Conservation (phyloP, 192 early-diverging fungal genomes). For the Cladochytrium replicatum region DNA sequence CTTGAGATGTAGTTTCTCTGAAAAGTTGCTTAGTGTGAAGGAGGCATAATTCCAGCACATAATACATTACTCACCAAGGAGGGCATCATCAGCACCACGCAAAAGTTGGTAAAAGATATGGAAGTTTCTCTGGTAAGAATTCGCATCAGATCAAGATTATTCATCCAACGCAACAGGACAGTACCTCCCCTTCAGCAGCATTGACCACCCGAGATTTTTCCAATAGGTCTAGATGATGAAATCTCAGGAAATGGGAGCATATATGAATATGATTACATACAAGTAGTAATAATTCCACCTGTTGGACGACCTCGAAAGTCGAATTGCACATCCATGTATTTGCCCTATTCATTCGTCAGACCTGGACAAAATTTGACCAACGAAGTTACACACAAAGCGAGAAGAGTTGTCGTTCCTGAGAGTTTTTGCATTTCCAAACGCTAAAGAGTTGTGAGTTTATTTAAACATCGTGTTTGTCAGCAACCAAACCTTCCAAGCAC, state of each 20-base stretch:
- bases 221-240: conserved; percentile 9
- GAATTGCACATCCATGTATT: conserved; percentile 7
- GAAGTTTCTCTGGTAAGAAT: conserved; percentile 82
- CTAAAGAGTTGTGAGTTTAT: neutral
- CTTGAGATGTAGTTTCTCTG: conserved; percentile 5
- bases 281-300: conserved; percentile 3
- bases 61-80: neutral
- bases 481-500: conserved; percentile 21
- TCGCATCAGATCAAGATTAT: neutral
- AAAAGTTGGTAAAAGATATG: conserved; percentile 86
- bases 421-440: conserved; percentile 8
- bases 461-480: neutral
- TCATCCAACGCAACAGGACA: conserved; percentile 19
- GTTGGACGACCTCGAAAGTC: conserved; percentile 1
- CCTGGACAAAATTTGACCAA: neutral
- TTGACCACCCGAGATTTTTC: conserved; percentile 23
- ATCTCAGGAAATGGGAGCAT: neutral
- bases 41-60: neutral
- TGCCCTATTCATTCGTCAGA: neutral
- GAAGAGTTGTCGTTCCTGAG: conserved; percentile 9
- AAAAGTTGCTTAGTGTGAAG: neutral
- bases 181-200: neutral
- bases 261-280: neutral
- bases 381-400: conserved; percentile 10
- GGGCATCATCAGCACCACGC: conserved; percentile 1